These are phyloP conservation scores for Halophytophthora polymorphica DNA, from an alignment of 352 stramenopile genomes.

Conservation along the genomic window DNA sequence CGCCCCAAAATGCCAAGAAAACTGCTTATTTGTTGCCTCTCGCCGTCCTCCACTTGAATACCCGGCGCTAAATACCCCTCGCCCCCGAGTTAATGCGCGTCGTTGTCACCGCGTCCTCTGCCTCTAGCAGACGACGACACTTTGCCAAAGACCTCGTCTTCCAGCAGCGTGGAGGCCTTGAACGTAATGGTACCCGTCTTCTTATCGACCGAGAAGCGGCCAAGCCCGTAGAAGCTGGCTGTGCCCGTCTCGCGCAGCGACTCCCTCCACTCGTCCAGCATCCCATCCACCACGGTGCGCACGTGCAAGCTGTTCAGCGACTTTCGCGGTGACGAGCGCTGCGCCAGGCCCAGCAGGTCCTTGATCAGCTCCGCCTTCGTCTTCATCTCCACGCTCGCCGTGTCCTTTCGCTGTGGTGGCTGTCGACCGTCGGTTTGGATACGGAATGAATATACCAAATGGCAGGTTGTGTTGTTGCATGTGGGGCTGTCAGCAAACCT, in stretches of 20 bases:
- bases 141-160: constrained; percentile 38
- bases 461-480: too few species aligned
- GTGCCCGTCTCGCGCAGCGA: constrained; percentile 43
- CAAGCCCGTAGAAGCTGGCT: constrained; percentile 34
- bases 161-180: constrained; percentile 30
- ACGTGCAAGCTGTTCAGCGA: constrained; percentile 42
- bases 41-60: background rate
- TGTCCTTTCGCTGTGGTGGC: constrained; percentile 13
- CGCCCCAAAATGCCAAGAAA: background rate
- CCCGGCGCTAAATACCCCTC: background rate
- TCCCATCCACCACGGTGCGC: constrained; percentile 36
- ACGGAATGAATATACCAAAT: too few species aligned
- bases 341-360: constrained; percentile 37
- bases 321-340: constrained; percentile 35
- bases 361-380: constrained; percentile 42
- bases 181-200: constrained; percentile 49
- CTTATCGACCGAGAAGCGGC: constrained; percentile 44
- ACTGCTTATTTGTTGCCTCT: constrained; percentile 4
- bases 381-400: constrained; percentile 20
- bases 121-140: constrained; percentile 23
- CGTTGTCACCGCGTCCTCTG: constrained; percentile 11
- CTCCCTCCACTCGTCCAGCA: constrained; percentile 35
- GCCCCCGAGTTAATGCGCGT: constrained; percentile 2
- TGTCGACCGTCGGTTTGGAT: too few species aligned
- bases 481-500: too few species aligned